These are phyloP conservation scores for Alternaria novae-zelandiae DNA, from an alignment of 2,329 filamentous ascomycete genomes.

Conservation along the genomic window DNA sequence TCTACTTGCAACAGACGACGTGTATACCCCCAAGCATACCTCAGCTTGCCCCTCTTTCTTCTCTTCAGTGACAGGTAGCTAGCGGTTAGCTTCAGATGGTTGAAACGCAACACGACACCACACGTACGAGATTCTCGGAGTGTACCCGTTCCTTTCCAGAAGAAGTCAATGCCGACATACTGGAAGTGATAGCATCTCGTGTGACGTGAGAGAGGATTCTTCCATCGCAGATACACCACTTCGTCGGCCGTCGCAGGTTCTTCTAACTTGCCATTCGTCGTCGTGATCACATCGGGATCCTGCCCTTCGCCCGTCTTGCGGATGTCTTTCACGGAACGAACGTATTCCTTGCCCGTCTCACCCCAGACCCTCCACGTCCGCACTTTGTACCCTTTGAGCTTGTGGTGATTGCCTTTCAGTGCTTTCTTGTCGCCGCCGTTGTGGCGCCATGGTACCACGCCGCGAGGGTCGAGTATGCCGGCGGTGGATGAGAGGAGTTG, in stretches of 20 bases:
- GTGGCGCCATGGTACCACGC: constrained; percentile 33
- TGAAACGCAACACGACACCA: constrained; percentile 31
- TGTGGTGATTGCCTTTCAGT: constrained; percentile 11
- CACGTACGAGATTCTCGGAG: constrained; percentile 21
- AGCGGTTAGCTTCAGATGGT: constrained; percentile 43
- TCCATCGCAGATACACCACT: constrained; percentile 35
- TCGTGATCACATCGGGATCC: constrained; percentile 22
- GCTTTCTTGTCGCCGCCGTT: constrained; percentile 22
- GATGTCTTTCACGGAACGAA: constrained; percentile 23
- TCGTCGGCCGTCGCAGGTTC: constrained; percentile 24
- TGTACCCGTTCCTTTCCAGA: constrained; percentile 44
- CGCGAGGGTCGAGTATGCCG: constrained; percentile 38
- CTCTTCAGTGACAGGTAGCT: background rate
- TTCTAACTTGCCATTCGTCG: background rate
- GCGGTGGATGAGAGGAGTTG: constrained; percentile 34
- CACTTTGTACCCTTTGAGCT: constrained; percentile 40
- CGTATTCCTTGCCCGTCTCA: constrained; percentile 39
- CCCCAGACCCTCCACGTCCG: constrained; percentile 40
- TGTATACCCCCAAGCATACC: constrained; percentile 38
- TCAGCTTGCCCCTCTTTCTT: constrained; percentile 9
- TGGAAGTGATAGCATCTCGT: constrained; percentile 40
- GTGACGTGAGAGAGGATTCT: constrained; percentile 28
- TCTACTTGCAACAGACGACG: constrained; percentile 27
- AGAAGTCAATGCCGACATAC: constrained; percentile 37
- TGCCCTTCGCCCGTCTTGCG: constrained; percentile 15